phyloP scores from a whole-genome alignment of 2,329 filamentous ascomycete genomes.

The Knufia fluminis region DNA sequence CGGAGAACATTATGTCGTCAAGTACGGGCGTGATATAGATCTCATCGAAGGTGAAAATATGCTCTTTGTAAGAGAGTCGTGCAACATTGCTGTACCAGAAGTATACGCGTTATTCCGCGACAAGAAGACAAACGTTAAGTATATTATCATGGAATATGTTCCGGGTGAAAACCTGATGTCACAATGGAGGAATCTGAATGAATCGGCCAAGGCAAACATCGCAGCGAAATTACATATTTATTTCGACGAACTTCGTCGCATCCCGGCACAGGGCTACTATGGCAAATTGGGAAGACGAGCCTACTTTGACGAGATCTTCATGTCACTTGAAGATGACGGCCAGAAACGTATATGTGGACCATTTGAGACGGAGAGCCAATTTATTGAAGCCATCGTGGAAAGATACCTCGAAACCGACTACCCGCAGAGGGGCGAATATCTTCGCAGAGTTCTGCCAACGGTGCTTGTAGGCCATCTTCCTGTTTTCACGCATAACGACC shows the following conservation, averaged over 20 bases:
- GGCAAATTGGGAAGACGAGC: slow-evolving; percentile 6
- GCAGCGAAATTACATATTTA: slow-evolving; percentile 3
- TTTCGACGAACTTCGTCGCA: slow-evolving; percentile 3
- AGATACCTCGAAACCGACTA: slow-evolving; percentile 4
- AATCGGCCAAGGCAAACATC: slow-evolving; percentile 4
- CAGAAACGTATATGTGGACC: slow-evolving; percentile 6
- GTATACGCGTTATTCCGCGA: slow-evolving; percentile 9
- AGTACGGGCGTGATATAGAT: slow-evolving; percentile 8
- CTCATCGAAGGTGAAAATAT: slow-evolving; percentile 10
- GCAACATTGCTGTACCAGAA: slow-evolving; percentile 1
- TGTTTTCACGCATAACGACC: slow-evolving; percentile 21
- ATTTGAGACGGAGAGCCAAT: slow-evolving; percentile 6
- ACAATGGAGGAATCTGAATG: slow-evolving; percentile 5
- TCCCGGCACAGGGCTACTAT: slow-evolving; percentile 8
- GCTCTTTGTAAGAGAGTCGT: slow-evolving; percentile 7
- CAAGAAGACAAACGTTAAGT: slow-evolving; percentile 2
- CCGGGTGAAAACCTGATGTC: slow-evolving; percentile 7
- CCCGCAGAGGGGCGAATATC: slow-evolving; percentile 4
- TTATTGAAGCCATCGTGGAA: slow-evolving; percentile 4
- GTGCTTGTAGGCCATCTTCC: slow-evolving; percentile 8
- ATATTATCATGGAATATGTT: slow-evolving; percentile 9
- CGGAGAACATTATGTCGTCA: slow-evolving; percentile 6
- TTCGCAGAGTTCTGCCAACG: slow-evolving; percentile 4
- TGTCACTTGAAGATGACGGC: background rate
- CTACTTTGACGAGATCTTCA: slow-evolving; percentile 4